A percentile compares a stretch with the other conserved stretches of the same genome.
Conservation (phyloP, 129 eudicot species). For the Escallonia herrerae region DNA sequence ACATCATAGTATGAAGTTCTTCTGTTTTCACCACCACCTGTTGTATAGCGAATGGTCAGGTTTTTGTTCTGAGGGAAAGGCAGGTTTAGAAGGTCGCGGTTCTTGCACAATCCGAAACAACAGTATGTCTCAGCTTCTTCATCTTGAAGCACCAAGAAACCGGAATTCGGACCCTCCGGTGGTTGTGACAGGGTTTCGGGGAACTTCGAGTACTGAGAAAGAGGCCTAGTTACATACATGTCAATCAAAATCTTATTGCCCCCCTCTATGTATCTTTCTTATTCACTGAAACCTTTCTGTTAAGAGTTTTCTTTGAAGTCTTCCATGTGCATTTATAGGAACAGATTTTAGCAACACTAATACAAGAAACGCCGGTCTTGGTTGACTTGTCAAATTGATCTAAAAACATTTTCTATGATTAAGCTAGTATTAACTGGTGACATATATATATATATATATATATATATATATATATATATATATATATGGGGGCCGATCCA, state of each 20-base stretch:
- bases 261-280: background rate
- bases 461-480: too few relatives aligned
- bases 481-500: too few relatives aligned
- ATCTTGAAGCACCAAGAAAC: constrained; percentile 44
- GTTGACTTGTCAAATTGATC: too few relatives aligned
- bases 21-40: background rate
- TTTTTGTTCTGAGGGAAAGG: constrained; percentile 75
- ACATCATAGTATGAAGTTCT: constrained; percentile 14
- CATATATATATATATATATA: too few relatives aligned
- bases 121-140: constrained; percentile 47
- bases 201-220: constrained; percentile 33
- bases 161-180: constrained; percentile 75
- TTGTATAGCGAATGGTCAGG: constrained; percentile 28
- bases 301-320: too few relatives aligned
- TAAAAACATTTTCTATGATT: too few relatives aligned
- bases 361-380: too few relatives aligned
- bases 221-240: constrained; percentile 70
- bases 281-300: too few relatives aligned
- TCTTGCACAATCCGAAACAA: constrained; percentile 52
- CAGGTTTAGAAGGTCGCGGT: constrained; percentile 19
- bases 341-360: too few relatives aligned
- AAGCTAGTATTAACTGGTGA: too few relatives aligned
- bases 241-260: background rate
- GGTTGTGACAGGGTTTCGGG: constrained; percentile 34
- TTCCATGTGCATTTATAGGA: background rate